Evolutionary conservation across 2,329 filamentous ascomycete genomes (phyloP).

Genomic region (Acrodontium crateriforme): DNA sequence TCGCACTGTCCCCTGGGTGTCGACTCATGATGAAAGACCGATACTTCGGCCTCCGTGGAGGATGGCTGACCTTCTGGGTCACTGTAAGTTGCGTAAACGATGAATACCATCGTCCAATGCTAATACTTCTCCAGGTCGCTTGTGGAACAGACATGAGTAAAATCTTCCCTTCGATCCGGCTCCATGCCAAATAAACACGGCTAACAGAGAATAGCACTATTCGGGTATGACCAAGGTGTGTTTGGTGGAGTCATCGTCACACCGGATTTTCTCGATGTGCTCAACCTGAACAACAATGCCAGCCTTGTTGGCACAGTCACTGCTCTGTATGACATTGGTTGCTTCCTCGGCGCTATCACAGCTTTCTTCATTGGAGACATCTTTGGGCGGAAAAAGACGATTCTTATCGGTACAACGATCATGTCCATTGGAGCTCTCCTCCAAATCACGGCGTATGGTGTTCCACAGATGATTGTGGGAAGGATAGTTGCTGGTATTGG

Average conservation of each 20-base stretch:
- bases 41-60: constrained; percentile 41
- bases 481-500: constrained; percentile 34
- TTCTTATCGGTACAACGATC: constrained; percentile 35
- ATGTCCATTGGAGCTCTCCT: constrained; percentile 35
- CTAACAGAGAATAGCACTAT: constrained; percentile 25
- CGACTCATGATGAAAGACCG: constrained; percentile 23
- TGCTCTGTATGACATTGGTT: constrained; percentile 46
- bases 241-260: constrained; percentile 44
- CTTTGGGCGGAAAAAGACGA: constrained; percentile 34
- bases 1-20: no score
- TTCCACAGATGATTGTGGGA: constrained; percentile 35
- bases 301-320: constrained; percentile 27
- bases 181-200: no score
- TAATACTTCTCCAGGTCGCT: constrained; percentile 21
- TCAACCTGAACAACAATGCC: constrained; percentile 29
- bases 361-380: constrained; percentile 36
- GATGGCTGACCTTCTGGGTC: constrained; percentile 45
- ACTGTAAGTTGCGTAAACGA: constrained; percentile 21
- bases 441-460: constrained; percentile 18
- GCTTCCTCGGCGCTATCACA: constrained; percentile 42
- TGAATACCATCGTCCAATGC: constrained; percentile 2
- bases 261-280: constrained; percentile 36
- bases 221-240: constrained; percentile 34
- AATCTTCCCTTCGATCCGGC: no score
- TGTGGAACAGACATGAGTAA: constrained; percentile 38